Percentiles rank a stretch among this genome's conserved stretches.
These are phyloP conservation scores for Coniochaeta prunicola DNA, from an alignment of 2,329 filamentous ascomycete genomes.

Conservation along the genomic window DNA sequence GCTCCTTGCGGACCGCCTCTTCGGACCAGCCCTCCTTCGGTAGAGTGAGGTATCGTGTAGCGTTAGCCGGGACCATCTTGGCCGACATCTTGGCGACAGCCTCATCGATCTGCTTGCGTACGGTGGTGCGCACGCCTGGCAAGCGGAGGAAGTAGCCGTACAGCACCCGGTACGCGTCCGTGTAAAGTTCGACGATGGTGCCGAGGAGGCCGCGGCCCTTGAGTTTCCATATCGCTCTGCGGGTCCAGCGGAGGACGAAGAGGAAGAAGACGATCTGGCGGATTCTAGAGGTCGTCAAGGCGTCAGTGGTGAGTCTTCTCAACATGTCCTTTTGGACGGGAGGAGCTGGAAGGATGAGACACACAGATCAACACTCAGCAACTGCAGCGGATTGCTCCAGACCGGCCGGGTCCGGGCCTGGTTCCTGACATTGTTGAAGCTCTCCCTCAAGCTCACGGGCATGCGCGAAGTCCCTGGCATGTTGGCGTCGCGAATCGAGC, in stretches of 20 bases:
- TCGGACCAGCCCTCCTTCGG: conserved; percentile 78
- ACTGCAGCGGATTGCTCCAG: conserved; percentile 42
- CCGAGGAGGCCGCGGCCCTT: conserved; percentile 84
- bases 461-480: conserved; percentile 65
- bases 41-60: conserved; percentile 66
- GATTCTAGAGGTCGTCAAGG: conserved; percentile 40
- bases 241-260: conserved; percentile 77
- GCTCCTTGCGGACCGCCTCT: conserved; percentile 72
- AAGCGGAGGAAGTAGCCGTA: conserved; percentile 83
- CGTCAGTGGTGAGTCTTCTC: not conserved
- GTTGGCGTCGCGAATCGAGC: not conserved
- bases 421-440: conserved; percentile 51
- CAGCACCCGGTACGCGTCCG: conserved; percentile 59
- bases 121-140: conserved; percentile 79
- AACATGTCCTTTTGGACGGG: not conserved
- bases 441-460: conserved; percentile 63
- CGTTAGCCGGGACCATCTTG: conserved; percentile 71
- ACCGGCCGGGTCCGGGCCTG: conserved; percentile 34
- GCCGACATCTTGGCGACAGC: conserved; percentile 72
- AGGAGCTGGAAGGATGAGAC: conserved; percentile 21
- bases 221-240: conserved; percentile 74
- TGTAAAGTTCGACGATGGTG: conserved; percentile 67
- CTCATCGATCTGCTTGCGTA: conserved; percentile 76
- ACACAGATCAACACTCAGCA: conserved; percentile 64
- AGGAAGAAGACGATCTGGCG: conserved; percentile 85